Evolutionary conservation across 768 basidiomycete species (phyloP).

Genomic region (Mycena polygramma): DNA sequence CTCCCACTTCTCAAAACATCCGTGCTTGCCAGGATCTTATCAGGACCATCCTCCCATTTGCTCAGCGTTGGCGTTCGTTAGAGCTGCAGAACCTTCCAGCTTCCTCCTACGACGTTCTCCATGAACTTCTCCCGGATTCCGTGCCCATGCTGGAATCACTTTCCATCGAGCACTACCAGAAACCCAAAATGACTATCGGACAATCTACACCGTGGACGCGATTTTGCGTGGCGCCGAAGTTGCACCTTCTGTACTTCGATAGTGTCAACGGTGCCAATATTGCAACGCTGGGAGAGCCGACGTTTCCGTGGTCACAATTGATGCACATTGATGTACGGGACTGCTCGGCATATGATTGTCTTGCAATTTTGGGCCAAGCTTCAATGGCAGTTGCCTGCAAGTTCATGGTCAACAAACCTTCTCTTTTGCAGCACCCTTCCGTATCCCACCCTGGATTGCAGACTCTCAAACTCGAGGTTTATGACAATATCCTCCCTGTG

Average conservation of each 20-base stretch:
- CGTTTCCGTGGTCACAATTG: slow-evolving; percentile 17
- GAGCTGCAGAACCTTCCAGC: neutral
- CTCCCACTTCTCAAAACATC: no score
- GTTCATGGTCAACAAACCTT: neutral
- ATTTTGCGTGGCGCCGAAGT: neutral
- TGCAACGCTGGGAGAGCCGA: neutral
- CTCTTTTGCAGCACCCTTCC: neutral
- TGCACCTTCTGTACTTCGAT: slow-evolving; percentile 9
- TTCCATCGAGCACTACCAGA: neutral
- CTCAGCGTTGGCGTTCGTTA: slow-evolving; percentile 17
- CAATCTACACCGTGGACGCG: neutral
- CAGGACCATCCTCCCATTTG: neutral
- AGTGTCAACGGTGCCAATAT: neutral
- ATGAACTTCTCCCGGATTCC: neutral
- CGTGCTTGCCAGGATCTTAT: neutral
- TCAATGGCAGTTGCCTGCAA: neutral
- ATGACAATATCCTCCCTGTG: neutral
- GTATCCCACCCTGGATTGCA: neutral
- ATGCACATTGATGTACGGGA: slow-evolving; percentile 12
- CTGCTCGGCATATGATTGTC: neutral
- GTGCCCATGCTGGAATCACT: neutral
- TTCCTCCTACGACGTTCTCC: neutral
- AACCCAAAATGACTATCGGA: neutral
- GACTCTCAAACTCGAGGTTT: neutral
- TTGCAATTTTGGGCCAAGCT: slow-evolving; percentile 1